These are phyloP conservation scores for Eustoma russellianum DNA, from an alignment of 257 asterid genomes.

Conservation along the genomic window DNA sequence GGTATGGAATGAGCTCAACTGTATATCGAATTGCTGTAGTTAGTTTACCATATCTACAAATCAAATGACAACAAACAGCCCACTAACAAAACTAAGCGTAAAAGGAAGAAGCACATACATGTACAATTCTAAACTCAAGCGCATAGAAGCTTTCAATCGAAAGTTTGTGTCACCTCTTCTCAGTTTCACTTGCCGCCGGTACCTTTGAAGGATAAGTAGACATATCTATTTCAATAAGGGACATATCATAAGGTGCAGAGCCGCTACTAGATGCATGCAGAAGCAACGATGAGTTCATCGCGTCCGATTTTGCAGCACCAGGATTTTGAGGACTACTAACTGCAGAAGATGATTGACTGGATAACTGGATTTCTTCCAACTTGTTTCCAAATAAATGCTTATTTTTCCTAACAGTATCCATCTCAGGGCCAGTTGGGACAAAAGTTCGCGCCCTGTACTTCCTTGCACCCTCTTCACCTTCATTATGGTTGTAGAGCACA, in stretches of 20 bases:
- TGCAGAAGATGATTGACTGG: constrained; percentile 52
- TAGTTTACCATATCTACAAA: constrained; percentile 14
- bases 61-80: constrained; percentile 9
- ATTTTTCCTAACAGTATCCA: constrained; percentile 87
- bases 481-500: constrained; percentile 85
- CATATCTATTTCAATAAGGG: constrained; percentile 74
- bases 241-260: constrained; percentile 52
- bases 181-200: constrained; percentile 40
- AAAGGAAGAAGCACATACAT: constrained; percentile 26
- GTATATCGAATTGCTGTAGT: constrained; percentile 2
- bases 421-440: constrained; percentile 94
- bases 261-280: constrained; percentile 35
- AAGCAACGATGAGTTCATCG: constrained; percentile 51
- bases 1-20: constrained; percentile 4
- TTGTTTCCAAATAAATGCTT: constrained; percentile 50
- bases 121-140: constrained; percentile 41
- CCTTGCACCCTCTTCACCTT: constrained; percentile 87
- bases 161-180: constrained; percentile 32
- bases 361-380: constrained; percentile 54
- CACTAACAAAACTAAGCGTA: constrained; percentile 5
- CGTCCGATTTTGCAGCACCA: constrained; percentile 41
- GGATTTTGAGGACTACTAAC: constrained; percentile 28
- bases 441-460: constrained; percentile 93
- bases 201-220: constrained; percentile 52
- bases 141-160: not conserved